These are phyloP conservation scores for Kokia cookei DNA, from an alignment of 441 rosid genomes.

Conservation along the genomic window DNA sequence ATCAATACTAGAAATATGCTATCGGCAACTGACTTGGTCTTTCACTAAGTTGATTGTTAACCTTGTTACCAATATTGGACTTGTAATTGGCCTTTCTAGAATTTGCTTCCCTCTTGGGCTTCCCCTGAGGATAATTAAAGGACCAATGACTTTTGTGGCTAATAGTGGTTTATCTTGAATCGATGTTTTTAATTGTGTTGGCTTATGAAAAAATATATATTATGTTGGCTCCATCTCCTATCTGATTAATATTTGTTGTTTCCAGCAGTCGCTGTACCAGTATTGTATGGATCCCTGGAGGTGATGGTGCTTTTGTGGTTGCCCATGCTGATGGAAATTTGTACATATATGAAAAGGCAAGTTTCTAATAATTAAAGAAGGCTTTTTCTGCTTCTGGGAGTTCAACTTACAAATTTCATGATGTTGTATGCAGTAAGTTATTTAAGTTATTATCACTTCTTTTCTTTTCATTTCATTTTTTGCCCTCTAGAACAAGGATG, in stretches of 20 bases:
- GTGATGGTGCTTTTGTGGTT: slow-evolving; percentile 87
- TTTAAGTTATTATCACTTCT: neutral
- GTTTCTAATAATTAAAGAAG: neutral
- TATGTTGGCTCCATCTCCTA: neutral
- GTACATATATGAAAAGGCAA: slow-evolving; percentile 94
- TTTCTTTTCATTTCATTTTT: slow-evolving; percentile 11
- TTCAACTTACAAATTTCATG: slow-evolving; percentile 1
- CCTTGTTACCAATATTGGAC: neutral
- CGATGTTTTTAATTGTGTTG: neutral
- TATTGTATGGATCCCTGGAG: slow-evolving; percentile 92
- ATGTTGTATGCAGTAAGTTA: slow-evolving; percentile 2
- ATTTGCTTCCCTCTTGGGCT: neutral
- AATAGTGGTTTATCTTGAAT: neutral
- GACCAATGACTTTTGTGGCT: neutral
- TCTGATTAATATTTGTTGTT: slow-evolving; percentile 16
- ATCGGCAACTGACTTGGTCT: neutral
- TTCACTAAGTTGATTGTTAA: neutral
- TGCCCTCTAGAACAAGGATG: slow-evolving; percentile 59
- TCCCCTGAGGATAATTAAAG: neutral
- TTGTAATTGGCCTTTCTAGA: neutral
- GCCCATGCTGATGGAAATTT: slow-evolving; percentile 97
- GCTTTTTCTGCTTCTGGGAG: neutral
- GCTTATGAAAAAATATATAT: too few species aligned
- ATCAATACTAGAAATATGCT: neutral
- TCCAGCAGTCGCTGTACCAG: slow-evolving; percentile 81